phyloP scores from a whole-genome alignment of 768 basidiomycete genomes.

The Tephrocybe sp. region DNA sequence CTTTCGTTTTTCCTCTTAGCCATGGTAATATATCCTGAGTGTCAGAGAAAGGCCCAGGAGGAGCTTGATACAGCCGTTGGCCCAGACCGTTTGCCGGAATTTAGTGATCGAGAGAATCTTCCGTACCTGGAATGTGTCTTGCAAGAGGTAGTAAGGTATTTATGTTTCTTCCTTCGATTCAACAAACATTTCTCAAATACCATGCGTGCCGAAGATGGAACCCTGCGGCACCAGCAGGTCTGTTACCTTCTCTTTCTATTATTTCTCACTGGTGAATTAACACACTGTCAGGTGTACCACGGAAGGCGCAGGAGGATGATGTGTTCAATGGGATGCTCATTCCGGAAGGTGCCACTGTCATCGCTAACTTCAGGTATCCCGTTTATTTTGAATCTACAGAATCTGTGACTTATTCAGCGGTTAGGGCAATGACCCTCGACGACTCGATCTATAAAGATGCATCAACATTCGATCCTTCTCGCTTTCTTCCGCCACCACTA shows the following conservation, averaged over 20 bases:
- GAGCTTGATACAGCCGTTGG: not conserved
- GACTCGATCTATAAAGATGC: constrained; percentile 36
- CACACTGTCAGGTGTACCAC: not conserved
- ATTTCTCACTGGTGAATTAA: not conserved
- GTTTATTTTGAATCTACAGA: not conserved
- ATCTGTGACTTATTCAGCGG: not conserved
- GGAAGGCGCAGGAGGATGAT: not conserved
- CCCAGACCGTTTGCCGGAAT: not conserved
- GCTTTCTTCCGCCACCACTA: constrained; percentile 29
- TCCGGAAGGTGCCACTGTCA: not conserved
- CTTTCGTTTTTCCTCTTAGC: not conserved
- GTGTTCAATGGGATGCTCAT: not conserved
- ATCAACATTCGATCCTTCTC: constrained; percentile 37
- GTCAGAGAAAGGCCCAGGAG: not conserved
- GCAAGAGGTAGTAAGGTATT: constrained; percentile 17
- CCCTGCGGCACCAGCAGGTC: not conserved
- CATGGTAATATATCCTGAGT: not conserved
- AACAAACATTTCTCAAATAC: not conserved
- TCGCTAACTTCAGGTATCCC: not conserved
- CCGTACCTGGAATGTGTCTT: not conserved
- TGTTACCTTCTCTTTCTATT: not conserved
- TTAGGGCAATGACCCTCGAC: constrained; percentile 40
- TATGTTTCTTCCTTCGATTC: not conserved
- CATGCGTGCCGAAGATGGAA: not conserved
- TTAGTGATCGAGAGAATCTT: not conserved